phyloP scores from a whole-genome alignment of 1,139 yeast genomes.

The Pichia sp. region DNA sequence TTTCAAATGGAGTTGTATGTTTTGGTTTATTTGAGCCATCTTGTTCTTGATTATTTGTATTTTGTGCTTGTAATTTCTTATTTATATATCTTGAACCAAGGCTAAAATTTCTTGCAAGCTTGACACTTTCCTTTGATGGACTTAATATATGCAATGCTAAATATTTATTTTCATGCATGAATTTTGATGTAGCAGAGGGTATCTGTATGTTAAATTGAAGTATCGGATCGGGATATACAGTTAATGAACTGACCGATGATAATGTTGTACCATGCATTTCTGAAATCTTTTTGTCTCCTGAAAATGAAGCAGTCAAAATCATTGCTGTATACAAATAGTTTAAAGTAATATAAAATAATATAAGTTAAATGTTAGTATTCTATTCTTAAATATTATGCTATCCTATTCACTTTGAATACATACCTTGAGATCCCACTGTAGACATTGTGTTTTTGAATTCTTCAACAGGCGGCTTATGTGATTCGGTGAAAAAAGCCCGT shows the following conservation, averaged over 20 bases:
- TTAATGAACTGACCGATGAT: slow-evolving; percentile 73
- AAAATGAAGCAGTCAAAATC: slow-evolving; percentile 34
- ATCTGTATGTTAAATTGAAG: slow-evolving; percentile 76
- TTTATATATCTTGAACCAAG: slow-evolving; percentile 39
- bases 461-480: slow-evolving; percentile 21
- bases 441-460: slow-evolving; percentile 30
- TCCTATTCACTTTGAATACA: background rate
- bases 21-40: slow-evolving; percentile 1
- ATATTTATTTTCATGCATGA: slow-evolving; percentile 46
- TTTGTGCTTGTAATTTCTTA: slow-evolving; percentile 1
- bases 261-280: slow-evolving; percentile 69
- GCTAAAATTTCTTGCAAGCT: slow-evolving; percentile 55
- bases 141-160: slow-evolving; percentile 75
- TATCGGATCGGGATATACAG: slow-evolving; percentile 66
- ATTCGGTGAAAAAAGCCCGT: slow-evolving; percentile 13
- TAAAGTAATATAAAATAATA: too few relatives aligned
- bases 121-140: slow-evolving; percentile 47
- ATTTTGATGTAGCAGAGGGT: slow-evolving; percentile 71
- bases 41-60: background rate
- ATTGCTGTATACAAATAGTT: slow-evolving; percentile 27
- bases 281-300: slow-evolving; percentile 18
- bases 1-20: slow-evolving; percentile 39
- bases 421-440: slow-evolving; percentile 30
- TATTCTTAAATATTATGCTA: background rate
- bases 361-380: slow-evolving; percentile 1